Conservation (phyloP, 768 basidiomycete genomes). For the Hygrocybe coccinea region DNA sequence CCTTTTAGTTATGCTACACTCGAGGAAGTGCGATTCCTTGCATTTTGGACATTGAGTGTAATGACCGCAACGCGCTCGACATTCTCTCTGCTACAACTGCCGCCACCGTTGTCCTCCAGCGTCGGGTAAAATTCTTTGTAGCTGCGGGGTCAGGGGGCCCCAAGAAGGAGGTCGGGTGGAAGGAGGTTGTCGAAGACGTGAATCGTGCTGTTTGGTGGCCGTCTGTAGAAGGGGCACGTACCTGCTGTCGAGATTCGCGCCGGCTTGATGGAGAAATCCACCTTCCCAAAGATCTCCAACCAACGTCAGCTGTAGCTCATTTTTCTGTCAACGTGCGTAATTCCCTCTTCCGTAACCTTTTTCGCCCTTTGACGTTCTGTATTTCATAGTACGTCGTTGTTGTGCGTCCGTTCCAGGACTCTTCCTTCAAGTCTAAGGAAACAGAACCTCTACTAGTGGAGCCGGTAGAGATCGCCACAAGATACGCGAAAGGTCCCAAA, state of each 20-base stretch:
- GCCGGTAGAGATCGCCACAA: slow-evolving; percentile 50
- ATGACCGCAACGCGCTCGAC: slow-evolving; percentile 29
- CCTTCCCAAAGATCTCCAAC: slow-evolving; percentile 47
- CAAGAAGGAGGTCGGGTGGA: slow-evolving; percentile 38
- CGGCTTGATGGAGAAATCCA: slow-evolving; percentile 50
- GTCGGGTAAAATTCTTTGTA: slow-evolving; percentile 27
- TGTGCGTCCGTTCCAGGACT: slow-evolving; percentile 41
- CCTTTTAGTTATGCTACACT: slow-evolving; percentile 32
- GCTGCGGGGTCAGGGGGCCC: slow-evolving; percentile 29
- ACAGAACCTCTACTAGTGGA: slow-evolving; percentile 39
- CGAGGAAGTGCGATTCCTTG: slow-evolving; percentile 39
- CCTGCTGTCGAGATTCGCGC: slow-evolving; percentile 29
- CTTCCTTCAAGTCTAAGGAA: slow-evolving; percentile 34
- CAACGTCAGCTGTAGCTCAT: slow-evolving; percentile 46
- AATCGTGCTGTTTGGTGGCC: slow-evolving; percentile 48
- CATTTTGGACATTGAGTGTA: slow-evolving; percentile 27
- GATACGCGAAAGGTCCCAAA: slow-evolving; percentile 47
- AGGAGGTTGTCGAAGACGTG: slow-evolving; percentile 42
- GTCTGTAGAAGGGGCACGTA: slow-evolving; percentile 25
- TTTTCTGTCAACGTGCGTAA: slow-evolving; percentile 48
- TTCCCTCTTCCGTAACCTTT: not conserved
- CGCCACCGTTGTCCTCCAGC: slow-evolving; percentile 22
- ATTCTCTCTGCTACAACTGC: slow-evolving; percentile 23
- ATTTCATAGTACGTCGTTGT: slow-evolving; percentile 43
- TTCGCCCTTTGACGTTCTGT: slow-evolving; percentile 5